Percentiles rank a stretch among this genome's conserved stretches.
Conservation (phyloP, 2,329 filamentous ascomycete genomes). For the Alternaria solani region DNA sequence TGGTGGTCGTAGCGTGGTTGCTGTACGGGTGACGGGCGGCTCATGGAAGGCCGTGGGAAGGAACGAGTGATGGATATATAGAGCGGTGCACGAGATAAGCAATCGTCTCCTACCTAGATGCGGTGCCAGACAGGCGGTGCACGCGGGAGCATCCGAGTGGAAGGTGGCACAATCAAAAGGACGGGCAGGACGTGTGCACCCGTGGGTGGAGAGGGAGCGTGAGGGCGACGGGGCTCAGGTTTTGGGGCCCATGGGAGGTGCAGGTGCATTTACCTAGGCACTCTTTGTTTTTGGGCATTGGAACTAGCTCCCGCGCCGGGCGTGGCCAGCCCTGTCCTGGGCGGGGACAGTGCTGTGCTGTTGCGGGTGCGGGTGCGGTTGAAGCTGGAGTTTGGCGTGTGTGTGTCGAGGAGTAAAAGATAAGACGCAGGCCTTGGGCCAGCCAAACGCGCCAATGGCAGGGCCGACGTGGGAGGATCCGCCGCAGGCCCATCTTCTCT, state of each 20-base stretch:
- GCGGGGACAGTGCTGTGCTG: slow-evolving; percentile 21
- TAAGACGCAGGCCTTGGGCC: slow-evolving; percentile 30
- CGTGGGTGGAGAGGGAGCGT: slow-evolving; percentile 30
- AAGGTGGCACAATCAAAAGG: slow-evolving; percentile 35
- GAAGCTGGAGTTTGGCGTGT: slow-evolving; percentile 27
- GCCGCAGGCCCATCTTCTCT: slow-evolving; percentile 18
- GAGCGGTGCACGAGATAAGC: slow-evolving; percentile 44
- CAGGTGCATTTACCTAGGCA: slow-evolving; percentile 24
- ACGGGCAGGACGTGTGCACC: slow-evolving; percentile 30
- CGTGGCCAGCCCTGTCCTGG: slow-evolving; percentile 37
- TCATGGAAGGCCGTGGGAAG: slow-evolving; percentile 44
- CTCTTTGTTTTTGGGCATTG: slow-evolving; percentile 43
- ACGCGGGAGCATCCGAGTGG: slow-evolving; percentile 44
- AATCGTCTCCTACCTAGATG: slow-evolving; percentile 35
- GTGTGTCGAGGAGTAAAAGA: slow-evolving; percentile 35
- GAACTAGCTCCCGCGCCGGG: slow-evolving; percentile 47
- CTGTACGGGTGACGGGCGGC: slow-evolving; percentile 31
- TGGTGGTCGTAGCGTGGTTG: slow-evolving; percentile 37
- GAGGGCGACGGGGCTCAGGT: slow-evolving; percentile 9
- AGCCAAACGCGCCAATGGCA: slow-evolving; percentile 27
- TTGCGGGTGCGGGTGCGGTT: slow-evolving; percentile 20
- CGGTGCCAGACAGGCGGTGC: slow-evolving; percentile 32
- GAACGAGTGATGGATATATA: slow-evolving; percentile 37
- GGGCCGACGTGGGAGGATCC: slow-evolving; percentile 20
- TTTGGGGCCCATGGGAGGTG: slow-evolving; percentile 36